Conservation (phyloP, 2,329 filamentous ascomycete species). For the Rutstroemia sp. region DNA sequence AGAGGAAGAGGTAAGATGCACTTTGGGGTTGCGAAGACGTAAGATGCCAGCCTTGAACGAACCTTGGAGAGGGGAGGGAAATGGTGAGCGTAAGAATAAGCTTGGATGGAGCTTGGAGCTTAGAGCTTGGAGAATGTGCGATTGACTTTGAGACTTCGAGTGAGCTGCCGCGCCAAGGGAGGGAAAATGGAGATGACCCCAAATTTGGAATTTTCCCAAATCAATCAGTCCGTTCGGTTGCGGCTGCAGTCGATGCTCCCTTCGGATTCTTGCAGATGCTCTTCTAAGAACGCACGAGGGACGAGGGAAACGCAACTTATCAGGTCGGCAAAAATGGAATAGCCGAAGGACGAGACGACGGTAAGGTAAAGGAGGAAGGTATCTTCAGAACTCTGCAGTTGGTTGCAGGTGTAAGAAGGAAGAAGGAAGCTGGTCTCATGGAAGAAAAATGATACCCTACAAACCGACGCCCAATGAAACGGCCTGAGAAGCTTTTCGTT, state of each 20-base stretch:
- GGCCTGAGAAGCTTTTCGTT: too few species aligned
- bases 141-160: neutral
- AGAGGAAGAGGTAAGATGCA: too few species aligned
- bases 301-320: neutral
- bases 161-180: too few species aligned
- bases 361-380: too few species aligned
- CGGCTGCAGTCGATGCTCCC: neutral
- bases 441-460: too few species aligned
- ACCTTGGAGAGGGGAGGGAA: neutral
- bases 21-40: too few species aligned
- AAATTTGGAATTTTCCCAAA: neutral
- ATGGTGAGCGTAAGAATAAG: neutral
- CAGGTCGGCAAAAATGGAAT: neutral
- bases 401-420: too few species aligned
- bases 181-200: neutral
- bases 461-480: too few species aligned
- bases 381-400: too few species aligned
- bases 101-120: neutral
- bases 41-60: neutral
- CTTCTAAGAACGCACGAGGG: neutral
- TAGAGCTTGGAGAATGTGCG: neutral
- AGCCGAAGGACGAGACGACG: too few species aligned
- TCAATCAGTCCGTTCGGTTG: neutral
- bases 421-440: too few species aligned
- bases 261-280: neutral